Evolutionary conservation across 768 basidiomycete species (phyloP).

Genomic region (Trametes coccinea): DNA sequence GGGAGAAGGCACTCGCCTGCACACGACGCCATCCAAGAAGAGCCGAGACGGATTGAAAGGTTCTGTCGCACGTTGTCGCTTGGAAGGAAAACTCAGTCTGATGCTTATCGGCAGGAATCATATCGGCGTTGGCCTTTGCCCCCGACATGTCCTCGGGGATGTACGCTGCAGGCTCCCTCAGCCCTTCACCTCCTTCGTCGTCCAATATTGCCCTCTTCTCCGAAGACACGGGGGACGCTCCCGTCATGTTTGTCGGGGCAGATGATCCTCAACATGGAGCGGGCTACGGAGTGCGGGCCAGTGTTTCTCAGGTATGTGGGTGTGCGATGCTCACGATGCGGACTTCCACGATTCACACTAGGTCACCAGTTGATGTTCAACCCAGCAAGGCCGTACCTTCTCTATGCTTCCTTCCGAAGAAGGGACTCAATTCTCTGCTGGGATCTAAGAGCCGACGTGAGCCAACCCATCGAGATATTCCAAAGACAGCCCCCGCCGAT

Average conservation of each 20-base stretch:
- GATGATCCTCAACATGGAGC: conserved; percentile 37
- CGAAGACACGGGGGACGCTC: conserved; percentile 53
- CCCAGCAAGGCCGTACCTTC: conserved; percentile 62
- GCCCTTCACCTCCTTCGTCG: conserved; percentile 42
- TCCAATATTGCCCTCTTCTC: conserved; percentile 68
- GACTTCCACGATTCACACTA: background rate
- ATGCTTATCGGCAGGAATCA: conserved; percentile 60
- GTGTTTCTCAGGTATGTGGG: conserved; percentile 56
- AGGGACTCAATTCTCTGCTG: conserved; percentile 65
- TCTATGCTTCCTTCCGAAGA: conserved; percentile 81
- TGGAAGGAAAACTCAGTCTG: background rate
- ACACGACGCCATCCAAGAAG: conserved; percentile 72
- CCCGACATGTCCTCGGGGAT: conserved; percentile 54
- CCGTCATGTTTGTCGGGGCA: conserved; percentile 65
- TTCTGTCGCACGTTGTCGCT: conserved; percentile 27
- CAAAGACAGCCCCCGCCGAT: conserved; percentile 7
- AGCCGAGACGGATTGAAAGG: conserved; percentile 89
- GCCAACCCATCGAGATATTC: conserved; percentile 42
- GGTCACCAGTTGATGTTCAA: conserved; percentile 70
- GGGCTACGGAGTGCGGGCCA: conserved; percentile 36
- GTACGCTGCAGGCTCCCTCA: conserved; percentile 81
- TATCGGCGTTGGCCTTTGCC: conserved; percentile 82
- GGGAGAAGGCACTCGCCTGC: conserved; percentile 70
- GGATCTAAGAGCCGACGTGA: conserved; percentile 70
- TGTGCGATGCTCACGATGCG: background rate